These are phyloP conservation scores for Cyclotella distinguenda DNA, from an alignment of 108 stramenopile species.

Conservation along the genomic window DNA sequence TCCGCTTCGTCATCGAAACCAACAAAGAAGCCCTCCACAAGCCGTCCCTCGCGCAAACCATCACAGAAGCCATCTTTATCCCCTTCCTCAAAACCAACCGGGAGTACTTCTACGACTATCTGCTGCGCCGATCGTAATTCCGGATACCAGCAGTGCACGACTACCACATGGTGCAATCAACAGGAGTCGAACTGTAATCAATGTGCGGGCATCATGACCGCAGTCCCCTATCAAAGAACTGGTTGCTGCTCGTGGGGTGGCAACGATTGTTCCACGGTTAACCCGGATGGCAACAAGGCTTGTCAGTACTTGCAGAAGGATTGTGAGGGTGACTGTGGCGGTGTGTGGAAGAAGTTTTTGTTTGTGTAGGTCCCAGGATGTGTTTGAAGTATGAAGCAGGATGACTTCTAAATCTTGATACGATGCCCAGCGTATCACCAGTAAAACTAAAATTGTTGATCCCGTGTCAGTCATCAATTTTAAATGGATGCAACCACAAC, in stretches of 20 bases:
- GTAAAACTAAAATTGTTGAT: no score
- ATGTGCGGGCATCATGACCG: conserved; percentile 1
- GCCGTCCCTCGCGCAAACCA: background rate
- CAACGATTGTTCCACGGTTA: conserved; percentile 3
- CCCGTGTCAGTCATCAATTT: no score
- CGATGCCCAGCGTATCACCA: no score
- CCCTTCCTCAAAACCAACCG: background rate
- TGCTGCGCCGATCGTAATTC: conserved; percentile 22
- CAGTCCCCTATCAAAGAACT: conserved; percentile 9
- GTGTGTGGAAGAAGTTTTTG: conserved; percentile 1
- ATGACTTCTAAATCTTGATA: no score
- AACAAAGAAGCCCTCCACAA: background rate
- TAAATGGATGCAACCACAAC: conserved; percentile 24
- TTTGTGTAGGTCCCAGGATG: no score
- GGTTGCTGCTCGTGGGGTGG: conserved; percentile 29
- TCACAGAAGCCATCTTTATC: no score
- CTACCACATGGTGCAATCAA: conserved; percentile 8
- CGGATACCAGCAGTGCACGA: conserved; percentile 21
- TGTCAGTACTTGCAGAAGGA: conserved; percentile 19
- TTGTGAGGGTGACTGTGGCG: conserved; percentile 20
- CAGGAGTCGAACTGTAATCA: conserved; percentile 1
- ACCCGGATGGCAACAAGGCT: conserved; percentile 7
- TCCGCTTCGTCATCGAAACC: background rate
- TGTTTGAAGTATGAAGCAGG: no score
- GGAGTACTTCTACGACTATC: background rate